phyloP scores from a whole-genome alignment of 306 rosid species.

The Acacia melanoxylon region DNA sequence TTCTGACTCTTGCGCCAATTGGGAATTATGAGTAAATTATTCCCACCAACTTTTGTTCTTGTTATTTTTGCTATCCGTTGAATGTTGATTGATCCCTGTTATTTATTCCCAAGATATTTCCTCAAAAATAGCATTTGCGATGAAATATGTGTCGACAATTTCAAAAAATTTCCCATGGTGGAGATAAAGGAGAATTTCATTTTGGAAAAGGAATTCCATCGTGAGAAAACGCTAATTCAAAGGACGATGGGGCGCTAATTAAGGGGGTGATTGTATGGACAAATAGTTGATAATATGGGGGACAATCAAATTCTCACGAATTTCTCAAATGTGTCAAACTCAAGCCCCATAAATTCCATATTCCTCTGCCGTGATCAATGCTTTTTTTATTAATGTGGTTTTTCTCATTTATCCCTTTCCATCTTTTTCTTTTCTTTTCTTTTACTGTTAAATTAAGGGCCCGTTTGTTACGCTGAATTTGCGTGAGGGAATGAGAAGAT shows the following conservation, averaged over 20 bases:
- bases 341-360: background rate
- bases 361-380: background rate
- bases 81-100: background rate
- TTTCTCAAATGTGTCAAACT: background rate
- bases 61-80: background rate
- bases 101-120: background rate
- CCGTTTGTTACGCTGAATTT: too few species aligned
- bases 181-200: background rate
- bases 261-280: constrained; percentile 8
- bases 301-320: background rate
- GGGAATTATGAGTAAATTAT: background rate
- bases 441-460: too few species aligned
- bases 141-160: background rate
- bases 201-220: too few species aligned
- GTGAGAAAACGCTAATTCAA: background rate
- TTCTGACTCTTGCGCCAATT: background rate
- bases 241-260: constrained; percentile 10
- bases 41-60: background rate
- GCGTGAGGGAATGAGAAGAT: too few species aligned
- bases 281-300: too few species aligned
- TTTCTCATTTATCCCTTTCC: too few species aligned
- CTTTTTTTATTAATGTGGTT: too few species aligned
- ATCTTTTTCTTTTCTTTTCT: too few species aligned
- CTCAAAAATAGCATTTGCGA: too few species aligned
- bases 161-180: too few species aligned